These are phyloP conservation scores for Citrus cavaleriei DNA, from an alignment of 345 rosid genomes.

Conservation along the genomic window DNA sequence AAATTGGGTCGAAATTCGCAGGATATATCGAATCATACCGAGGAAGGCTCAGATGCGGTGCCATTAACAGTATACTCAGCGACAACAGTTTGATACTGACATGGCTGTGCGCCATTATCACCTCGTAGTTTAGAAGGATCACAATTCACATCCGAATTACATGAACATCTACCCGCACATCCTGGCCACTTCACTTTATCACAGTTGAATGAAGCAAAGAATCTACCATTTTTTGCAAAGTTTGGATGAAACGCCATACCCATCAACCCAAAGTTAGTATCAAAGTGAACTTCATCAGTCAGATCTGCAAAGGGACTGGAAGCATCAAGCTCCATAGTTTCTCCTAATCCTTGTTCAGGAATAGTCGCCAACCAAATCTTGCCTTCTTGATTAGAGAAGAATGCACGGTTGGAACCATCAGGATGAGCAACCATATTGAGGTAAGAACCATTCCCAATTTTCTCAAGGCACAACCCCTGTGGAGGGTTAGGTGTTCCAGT, in stretches of 20 bases:
- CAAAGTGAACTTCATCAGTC: conserved; percentile 68
- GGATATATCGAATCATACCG: conserved; percentile 30
- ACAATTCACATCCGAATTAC: conserved; percentile 80
- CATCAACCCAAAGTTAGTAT: conserved; percentile 67
- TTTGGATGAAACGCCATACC: conserved; percentile 86
- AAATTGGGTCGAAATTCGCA: not conserved
- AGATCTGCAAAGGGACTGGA: conserved; percentile 78
- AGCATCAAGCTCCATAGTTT: conserved; percentile 48
- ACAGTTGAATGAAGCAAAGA: conserved; percentile 84
- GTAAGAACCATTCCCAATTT: conserved; percentile 63
- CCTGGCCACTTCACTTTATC: conserved; percentile 66
- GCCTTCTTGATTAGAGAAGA: conserved; percentile 72
- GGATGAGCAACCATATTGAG: conserved; percentile 90
- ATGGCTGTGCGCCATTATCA: conserved; percentile 65
- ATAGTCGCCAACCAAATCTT: conserved; percentile 70
- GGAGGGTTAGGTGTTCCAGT: conserved; percentile 43
- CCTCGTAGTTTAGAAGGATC: conserved; percentile 70
- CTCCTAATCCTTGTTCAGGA: conserved; percentile 70
- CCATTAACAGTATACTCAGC: conserved; percentile 72
- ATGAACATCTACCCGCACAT: conserved; percentile 75
- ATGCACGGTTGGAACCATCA: conserved; percentile 80
- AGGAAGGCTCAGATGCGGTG: conserved; percentile 46
- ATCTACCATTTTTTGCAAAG: conserved; percentile 63
- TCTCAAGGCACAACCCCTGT: conserved; percentile 75
- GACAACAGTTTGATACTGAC: conserved; percentile 67